Conservation (phyloP, 805 yeast genomes). For the Candida sphagnicola region DNA sequence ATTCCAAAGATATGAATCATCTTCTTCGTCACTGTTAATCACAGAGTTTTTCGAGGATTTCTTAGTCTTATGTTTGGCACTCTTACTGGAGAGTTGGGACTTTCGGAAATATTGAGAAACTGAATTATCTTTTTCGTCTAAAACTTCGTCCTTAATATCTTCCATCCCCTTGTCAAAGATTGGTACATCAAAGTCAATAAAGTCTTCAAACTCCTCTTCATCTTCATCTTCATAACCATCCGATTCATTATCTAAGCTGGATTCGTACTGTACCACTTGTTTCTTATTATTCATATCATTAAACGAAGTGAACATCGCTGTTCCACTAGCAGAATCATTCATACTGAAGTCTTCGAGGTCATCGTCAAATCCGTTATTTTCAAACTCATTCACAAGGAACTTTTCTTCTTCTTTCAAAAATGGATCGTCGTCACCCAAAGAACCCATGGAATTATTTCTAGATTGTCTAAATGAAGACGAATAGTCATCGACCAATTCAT, state of each 20-base stretch:
- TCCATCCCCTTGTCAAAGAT: constrained; percentile 13
- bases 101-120: constrained; percentile 1
- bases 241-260: constrained; percentile 30
- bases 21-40: constrained; percentile 43
- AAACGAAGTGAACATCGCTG: constrained; percentile 16
- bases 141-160: constrained; percentile 6
- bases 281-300: constrained; percentile 21
- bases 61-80: constrained; percentile 8
- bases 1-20: constrained; percentile 71
- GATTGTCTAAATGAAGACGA: constrained; percentile 7
- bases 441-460: constrained; percentile 29
- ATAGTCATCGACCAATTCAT: constrained; percentile 24
- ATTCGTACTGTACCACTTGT: constrained; percentile 39
- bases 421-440: constrained; percentile 30
- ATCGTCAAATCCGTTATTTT: constrained; percentile 43
- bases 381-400: constrained; percentile 43
- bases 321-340: constrained; percentile 11
- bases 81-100: constrained; percentile 2
- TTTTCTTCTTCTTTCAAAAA: constrained; percentile 42
- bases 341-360: constrained; percentile 26
- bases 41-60: constrained; percentile 9
- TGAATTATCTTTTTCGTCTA: background rate
- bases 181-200: constrained; percentile 33
- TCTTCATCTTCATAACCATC: constrained; percentile 27
- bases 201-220: constrained; percentile 40